Evolutionary conservation across 2,329 filamentous ascomycete species (phyloP), one percentile per base, ranked within the genome.

Genomic region (Cadophora gregata): DNA sequence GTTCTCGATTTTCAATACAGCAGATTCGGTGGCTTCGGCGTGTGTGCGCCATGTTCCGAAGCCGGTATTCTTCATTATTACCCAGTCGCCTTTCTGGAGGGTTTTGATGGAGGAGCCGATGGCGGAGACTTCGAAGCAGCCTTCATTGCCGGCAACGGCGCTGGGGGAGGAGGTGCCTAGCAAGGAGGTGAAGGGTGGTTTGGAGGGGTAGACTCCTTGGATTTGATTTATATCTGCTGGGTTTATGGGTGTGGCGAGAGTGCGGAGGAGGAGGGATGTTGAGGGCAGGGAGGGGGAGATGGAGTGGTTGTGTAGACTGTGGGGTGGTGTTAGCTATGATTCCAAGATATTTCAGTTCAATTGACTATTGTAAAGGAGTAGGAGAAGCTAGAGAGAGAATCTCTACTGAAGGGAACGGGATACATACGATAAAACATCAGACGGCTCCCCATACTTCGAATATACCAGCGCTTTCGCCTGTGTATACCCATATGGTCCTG

Each of bases 151-250:
- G 1, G 88, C 91, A 1, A 96, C 87, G 0, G 93, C 92, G 8
- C 91, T 87, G 2, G 94, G 93, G 27, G 88, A 83, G 0, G 88
- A 72, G 0, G 94, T 97, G 65, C 93, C 92, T 63, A 99, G 87
- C 1, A 87, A 80, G 6, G 88, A 89, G 21, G 88, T 89, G 80
- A 97, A 94, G 53, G 86, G 82, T 0, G 94, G 93, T 77, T 93
- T 93, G 55, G 89, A 89, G 69, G 95, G 95, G 81, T 99, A 99
- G 4, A 95, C 93, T 71, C 96, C 96, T 83, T 99, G 96, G 75
- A 99, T 92, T 75, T 95, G 95, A 83, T 99, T 99, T 79, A 99
- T 92, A 81, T 99, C 96, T 76, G 96, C 94, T 27, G 96, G 96
- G 82, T 99, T 99, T 79, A 99, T 93, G 65, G 96, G 93, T 0